phyloP scores from a whole-genome alignment of 495 filamentous ascomycete species.

The Articulospora tetracladia region DNA sequence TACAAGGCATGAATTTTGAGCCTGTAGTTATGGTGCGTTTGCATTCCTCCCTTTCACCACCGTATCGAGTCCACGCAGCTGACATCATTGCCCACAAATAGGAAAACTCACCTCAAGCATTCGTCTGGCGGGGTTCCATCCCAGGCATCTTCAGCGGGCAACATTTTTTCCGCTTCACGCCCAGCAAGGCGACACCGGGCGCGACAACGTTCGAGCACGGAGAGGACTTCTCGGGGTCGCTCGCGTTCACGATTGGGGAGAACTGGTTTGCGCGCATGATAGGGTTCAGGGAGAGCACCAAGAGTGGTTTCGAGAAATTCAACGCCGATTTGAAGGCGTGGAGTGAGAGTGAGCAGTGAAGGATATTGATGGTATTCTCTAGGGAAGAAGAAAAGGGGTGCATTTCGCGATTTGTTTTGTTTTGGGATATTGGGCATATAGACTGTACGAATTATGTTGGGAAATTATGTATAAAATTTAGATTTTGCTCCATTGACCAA shows the following conservation, averaged over 20 bases:
- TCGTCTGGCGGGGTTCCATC: neutral
- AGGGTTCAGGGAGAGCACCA: neutral
- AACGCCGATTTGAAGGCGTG: neutral
- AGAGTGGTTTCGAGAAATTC: neutral
- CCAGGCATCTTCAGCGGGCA: neutral
- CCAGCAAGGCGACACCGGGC: neutral
- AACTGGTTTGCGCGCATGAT: neutral
- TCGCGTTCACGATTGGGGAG: neutral
- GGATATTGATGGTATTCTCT: too few relatives aligned
- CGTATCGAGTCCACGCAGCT: too few relatives aligned
- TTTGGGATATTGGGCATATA: too few relatives aligned
- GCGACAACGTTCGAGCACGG: neutral
- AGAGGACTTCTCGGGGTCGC: neutral
- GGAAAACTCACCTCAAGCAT: neutral
- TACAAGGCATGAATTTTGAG: neutral
- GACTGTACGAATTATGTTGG: too few relatives aligned
- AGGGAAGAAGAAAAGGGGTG: too few relatives aligned
- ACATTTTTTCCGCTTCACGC: neutral
- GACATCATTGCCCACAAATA: too few relatives aligned
- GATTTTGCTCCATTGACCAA: too few relatives aligned
- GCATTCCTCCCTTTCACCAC: too few relatives aligned
- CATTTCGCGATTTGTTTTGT: too few relatives aligned
- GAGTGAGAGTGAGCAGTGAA: too few relatives aligned
- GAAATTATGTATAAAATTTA: too few relatives aligned
- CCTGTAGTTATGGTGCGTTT: neutral